A percentile compares a stretch with the other conserved stretches of the same genome.
These are phyloP conservation scores for Phyllosticta capitalensis DNA, from an alignment of 2,329 filamentous ascomycete genomes.

Conservation along the genomic window DNA sequence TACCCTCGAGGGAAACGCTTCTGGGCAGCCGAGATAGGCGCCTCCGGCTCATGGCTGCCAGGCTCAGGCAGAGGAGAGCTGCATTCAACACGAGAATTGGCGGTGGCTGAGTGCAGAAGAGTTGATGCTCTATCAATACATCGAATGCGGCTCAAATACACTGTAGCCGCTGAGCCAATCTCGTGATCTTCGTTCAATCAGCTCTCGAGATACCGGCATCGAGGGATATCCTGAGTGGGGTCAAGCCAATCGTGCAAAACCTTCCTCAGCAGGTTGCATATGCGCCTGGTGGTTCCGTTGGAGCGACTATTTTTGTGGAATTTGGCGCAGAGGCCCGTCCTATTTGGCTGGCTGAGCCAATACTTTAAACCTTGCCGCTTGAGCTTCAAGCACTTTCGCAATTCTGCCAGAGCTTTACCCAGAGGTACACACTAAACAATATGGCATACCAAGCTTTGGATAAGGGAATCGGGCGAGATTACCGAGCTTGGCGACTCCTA, in stretches of 20 bases:
- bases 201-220: neutral
- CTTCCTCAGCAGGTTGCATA: neutral
- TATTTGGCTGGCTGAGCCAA: neutral
- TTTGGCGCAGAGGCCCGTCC: neutral
- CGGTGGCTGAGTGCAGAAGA: neutral
- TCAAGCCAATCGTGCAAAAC: neutral
- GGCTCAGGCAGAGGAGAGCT: constrained; percentile 1
- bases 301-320: neutral
- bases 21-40: constrained; percentile 1
- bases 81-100: constrained; percentile 5
- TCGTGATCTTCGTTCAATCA: neutral
- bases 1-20: neutral
- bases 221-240: neutral
- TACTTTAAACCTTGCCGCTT: neutral
- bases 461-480: neutral
- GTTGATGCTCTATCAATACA: neutral
- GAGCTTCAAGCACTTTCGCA: neutral
- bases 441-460: neutral
- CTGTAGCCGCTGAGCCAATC: neutral
- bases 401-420: neutral
- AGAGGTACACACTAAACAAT: too few relatives aligned
- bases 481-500: neutral
- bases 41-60: neutral
- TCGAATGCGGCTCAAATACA: neutral
- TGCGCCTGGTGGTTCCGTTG: neutral